Evolutionary conservation across 148 eudicot species (phyloP), one percentile per base, ranked within the genome.

Genomic region (Beta vulgaris): DNA sequence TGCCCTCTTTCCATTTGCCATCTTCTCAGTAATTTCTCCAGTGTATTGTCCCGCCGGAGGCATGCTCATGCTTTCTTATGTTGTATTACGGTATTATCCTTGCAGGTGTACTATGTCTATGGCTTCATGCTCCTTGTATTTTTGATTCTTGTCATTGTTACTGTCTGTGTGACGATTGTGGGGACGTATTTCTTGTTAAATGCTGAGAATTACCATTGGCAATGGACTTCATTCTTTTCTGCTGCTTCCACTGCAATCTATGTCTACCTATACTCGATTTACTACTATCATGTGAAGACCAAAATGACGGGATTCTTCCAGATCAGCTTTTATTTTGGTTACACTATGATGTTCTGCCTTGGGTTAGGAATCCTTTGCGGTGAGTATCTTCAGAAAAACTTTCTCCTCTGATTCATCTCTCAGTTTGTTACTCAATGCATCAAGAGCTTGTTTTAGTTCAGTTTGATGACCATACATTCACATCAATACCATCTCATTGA

Each of bases 141-240:
- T 75, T 60, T 95, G 77, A 95, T 95, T 79, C 92, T 95, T 74
- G 73, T 91, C 26, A 88, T 95, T 40, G 98, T 95, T 49, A 92
- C 97, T 14, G 91, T 92, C 37, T 95, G 98, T 75, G 98, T 95
- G 77, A 95, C 98, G 2, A 95, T 95, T 60, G 98, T 95, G 69
- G 98, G 98, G 46, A 89, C 98, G 66, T 95, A 95, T 84, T 95
- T 95, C 91, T 84, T 95, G 88, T 84, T 95, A 70, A 95, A 95
- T 85, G 98, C 98, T 6, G 98, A 95, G 82, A 95, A 95, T 78
- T 95, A 95, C 81, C 91, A 95, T 76, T 95, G 98, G 97, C 97
- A 87, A 68, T 91, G 97, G 97, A 91, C 97, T 75, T 88, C 97
- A 18, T 91, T 91, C 86, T 88, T 90, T 83, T 91, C 97, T 13